Conservation (phyloP, 2,329 filamentous ascomycete species). For the Microdochium bolleyi region DNA sequence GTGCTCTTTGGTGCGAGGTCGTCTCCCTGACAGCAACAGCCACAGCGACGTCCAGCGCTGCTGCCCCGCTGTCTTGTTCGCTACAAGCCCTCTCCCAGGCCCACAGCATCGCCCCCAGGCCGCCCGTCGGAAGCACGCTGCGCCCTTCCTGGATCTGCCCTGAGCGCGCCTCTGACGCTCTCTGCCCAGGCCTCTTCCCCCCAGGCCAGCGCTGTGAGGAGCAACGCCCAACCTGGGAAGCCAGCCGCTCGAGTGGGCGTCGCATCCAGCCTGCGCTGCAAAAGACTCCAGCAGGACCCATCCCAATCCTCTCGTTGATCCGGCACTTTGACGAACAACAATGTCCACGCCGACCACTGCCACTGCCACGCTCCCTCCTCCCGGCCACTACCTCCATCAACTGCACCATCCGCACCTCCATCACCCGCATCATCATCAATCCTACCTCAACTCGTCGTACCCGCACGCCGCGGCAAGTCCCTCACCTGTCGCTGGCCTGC, state of each 20-base stretch:
- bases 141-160: no score
- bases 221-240: neutral
- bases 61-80: neutral
- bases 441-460: slow-evolving; percentile 21
- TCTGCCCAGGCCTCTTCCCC: neutral
- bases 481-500: neutral
- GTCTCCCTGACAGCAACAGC: no score
- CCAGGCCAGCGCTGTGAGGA: no score
- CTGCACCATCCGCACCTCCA: slow-evolving; percentile 17
- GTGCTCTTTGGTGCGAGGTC: neutral
- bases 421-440: slow-evolving; percentile 21
- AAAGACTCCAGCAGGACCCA: neutral
- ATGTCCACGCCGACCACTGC: slow-evolving; percentile 82
- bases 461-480: slow-evolving; percentile 11
- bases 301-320: neutral
- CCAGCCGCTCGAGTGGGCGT: neutral
- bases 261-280: neutral
- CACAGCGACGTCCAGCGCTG: neutral
- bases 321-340: slow-evolving; percentile 11
- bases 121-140: no score
- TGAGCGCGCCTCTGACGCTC: no score
- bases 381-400: slow-evolving; percentile 25
- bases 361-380: slow-evolving; percentile 63
- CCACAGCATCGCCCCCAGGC: neutral
- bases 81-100: neutral